Evolutionary conservation across 805 yeast genomes (phyloP), one percentile per base, ranked within the genome.

Genomic region (Deakozyma indianensis): DNA sequence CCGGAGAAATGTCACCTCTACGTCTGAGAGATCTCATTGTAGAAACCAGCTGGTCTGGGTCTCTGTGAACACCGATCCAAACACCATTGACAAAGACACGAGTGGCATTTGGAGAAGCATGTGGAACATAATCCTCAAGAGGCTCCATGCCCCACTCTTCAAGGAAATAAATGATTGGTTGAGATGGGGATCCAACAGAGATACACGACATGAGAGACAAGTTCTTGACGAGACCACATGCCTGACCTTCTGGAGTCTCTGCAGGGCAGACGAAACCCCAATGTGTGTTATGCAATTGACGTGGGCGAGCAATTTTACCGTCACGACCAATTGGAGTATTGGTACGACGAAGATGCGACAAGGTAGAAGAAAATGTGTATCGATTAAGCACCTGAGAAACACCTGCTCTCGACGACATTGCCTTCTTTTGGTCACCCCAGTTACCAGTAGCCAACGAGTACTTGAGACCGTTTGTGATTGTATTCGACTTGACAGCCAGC

Each of bases 211-310:
- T 88, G 54, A 92, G 70, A 1, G 97, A 88, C 62, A 92, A 71
- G 66, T 92, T 92, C 71, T 92, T 92, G 46, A 92, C 98, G 65
- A 92, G 73, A 60, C 99, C 99, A 83, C 99, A 92, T 28, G 99
- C 98, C 70, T 92, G 99, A 60, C 99, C 99, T 71, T 92, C 99
- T 2, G 99, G 99, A 16, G 99, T 92, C 67, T 92, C 99, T 22
- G 99, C 99, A 44, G 99, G 99, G 69, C 99, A 92, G 41, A 92
- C 97, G 57, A 92, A 75, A 59, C 99, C 99, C 99, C 99, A 92
- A 68, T 92, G 99, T 24, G 98, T 92, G 65, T 92, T 92, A 70
- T 92, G 99, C 60, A 92, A 74, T 70, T 92, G 99, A 71, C 99
- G 88, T 42, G 99, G 99, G 59, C 92, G 87, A 42, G 98, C 98